These are phyloP conservation scores for Pseudopithomyces maydicus DNA, from an alignment of 2,329 filamentous ascomycete species.

Conservation along the genomic window DNA sequence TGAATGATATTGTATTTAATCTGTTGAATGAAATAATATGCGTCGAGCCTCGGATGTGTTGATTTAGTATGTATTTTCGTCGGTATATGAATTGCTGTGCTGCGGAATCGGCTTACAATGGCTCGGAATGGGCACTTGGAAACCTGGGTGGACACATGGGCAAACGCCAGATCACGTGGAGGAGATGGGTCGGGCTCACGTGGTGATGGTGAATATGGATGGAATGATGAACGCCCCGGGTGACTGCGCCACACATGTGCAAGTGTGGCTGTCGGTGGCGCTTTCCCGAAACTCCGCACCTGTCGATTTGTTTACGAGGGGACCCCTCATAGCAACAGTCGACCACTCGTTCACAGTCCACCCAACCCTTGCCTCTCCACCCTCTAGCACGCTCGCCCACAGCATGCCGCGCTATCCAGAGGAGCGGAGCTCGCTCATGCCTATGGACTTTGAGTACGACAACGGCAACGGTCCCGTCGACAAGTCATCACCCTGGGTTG, in stretches of 20 bases:
- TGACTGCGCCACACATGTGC: background rate
- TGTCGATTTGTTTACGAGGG: background rate
- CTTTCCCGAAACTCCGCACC: background rate
- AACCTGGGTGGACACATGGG: no score
- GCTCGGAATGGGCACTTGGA: no score
- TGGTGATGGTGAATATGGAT: no score
- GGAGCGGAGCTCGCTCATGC: conserved; percentile 44
- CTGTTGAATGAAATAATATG: no score
- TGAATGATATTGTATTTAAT: no score
- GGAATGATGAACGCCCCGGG: no score
- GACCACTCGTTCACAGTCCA: background rate
- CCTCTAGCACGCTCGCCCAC: background rate
- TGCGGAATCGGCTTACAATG: no score
- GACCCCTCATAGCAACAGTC: background rate
- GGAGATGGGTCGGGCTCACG: no score
- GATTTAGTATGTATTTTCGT: no score
- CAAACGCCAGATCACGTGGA: no score
- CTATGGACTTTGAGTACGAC: conserved; percentile 61
- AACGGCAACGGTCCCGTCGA: conserved; percentile 54
- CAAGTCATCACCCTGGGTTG: conserved; percentile 54
- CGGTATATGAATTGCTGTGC: no score
- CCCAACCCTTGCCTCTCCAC: background rate
- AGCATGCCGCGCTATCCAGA: conserved; percentile 25
- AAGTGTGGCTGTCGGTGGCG: background rate
- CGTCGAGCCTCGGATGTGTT: no score